Percentiles rank a stretch among this genome's conserved stretches.
These are phyloP conservation scores for Globisporangium heterothallicum DNA, from an alignment of 352 stramenopile genomes.

Conservation along the genomic window DNA sequence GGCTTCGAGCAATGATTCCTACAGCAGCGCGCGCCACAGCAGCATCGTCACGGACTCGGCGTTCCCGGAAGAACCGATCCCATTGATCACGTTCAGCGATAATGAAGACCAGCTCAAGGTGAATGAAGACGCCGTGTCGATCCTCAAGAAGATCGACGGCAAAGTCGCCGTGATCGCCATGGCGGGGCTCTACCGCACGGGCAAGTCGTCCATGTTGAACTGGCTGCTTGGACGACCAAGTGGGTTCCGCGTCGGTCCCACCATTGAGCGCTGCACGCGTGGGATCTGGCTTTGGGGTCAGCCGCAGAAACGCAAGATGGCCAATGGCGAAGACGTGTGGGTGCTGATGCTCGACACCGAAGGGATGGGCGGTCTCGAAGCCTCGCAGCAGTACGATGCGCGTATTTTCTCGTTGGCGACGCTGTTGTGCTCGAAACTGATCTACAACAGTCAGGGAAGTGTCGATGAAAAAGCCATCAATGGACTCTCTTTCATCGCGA, in stretches of 20 bases:
- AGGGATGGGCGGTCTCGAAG: slow-evolving; percentile 80
- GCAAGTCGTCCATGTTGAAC: slow-evolving; percentile 87
- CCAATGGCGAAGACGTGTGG: slow-evolving; percentile 62
- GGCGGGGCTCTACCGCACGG: slow-evolving; percentile 83
- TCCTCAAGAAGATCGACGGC: slow-evolving; percentile 66
- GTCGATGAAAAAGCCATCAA: slow-evolving; percentile 85
- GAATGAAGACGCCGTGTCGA: slow-evolving; percentile 65
- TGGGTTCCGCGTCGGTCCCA: slow-evolving; percentile 78
- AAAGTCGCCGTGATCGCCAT: slow-evolving; percentile 79
- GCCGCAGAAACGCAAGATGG: slow-evolving; percentile 51
- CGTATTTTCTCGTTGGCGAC: slow-evolving; percentile 85
- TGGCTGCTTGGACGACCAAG: slow-evolving; percentile 67
- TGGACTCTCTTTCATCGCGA: slow-evolving; percentile 82
- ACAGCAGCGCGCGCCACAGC: slow-evolving; percentile 11
- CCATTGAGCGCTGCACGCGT: slow-evolving; percentile 78
- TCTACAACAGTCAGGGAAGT: slow-evolving; percentile 86
- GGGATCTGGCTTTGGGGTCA: slow-evolving; percentile 86
- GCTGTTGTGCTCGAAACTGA: slow-evolving; percentile 81
- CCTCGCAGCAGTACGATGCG: slow-evolving; percentile 80
- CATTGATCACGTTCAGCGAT: slow-evolving; percentile 84
- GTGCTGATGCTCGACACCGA: slow-evolving; percentile 87
- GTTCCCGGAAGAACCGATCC: slow-evolving; percentile 71
- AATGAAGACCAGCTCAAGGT: slow-evolving; percentile 76
- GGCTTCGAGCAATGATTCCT: not conserved
- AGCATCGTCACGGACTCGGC: slow-evolving; percentile 14